Percentiles rank a stretch among this genome's conserved stretches.
These are phyloP conservation scores for Kentomonas sorsogonicus DNA, from an alignment of 208 protist species.

Conservation along the genomic window DNA sequence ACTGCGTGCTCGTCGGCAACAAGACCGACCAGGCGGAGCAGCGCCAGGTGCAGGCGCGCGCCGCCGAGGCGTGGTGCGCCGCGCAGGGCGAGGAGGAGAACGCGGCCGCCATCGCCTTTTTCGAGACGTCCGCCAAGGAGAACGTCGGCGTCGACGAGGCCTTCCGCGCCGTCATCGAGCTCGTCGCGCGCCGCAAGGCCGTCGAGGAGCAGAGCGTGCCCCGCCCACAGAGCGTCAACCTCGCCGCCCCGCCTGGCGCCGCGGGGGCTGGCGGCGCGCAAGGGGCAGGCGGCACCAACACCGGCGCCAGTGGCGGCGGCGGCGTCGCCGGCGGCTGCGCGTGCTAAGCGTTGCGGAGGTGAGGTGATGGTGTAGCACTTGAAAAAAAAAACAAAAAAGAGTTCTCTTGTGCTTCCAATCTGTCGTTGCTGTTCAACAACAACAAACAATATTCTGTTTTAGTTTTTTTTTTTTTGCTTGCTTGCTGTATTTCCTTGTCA, in stretches of 20 bases:
- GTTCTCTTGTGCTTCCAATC: too few species aligned
- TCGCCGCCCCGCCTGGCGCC: too few species aligned
- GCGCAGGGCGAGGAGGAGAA: slow-evolving; percentile 44
- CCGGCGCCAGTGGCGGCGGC: too few species aligned
- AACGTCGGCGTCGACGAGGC: slow-evolving; percentile 97
- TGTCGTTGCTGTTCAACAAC: slow-evolving; percentile 8
- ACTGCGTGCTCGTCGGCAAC: slow-evolving; percentile 99
- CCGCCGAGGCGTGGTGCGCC: slow-evolving; percentile 95
- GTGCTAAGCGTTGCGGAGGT: too few species aligned
- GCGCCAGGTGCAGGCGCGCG: slow-evolving; percentile 90
- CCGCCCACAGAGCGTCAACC: too few species aligned
- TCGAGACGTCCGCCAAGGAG: slow-evolving; percentile 98
- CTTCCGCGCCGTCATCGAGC: slow-evolving; percentile 92
- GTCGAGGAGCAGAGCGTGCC: too few species aligned
- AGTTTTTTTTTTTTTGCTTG: neutral
- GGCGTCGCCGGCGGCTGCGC: too few species aligned
- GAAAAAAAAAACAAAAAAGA: too few species aligned
- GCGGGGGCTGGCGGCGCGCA: too few species aligned
- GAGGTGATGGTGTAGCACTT: too few species aligned
- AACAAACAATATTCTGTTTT: neutral
- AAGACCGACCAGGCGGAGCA: slow-evolving; percentile 97
- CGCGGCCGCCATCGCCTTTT: slow-evolving; percentile 91
- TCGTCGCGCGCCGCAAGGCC: too few species aligned
- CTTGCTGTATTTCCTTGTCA: neutral
- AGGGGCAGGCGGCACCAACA: too few species aligned